phyloP scores from a whole-genome alignment of 352 stramenopile genomes.

The Pseudoperonospora humuli region DNA sequence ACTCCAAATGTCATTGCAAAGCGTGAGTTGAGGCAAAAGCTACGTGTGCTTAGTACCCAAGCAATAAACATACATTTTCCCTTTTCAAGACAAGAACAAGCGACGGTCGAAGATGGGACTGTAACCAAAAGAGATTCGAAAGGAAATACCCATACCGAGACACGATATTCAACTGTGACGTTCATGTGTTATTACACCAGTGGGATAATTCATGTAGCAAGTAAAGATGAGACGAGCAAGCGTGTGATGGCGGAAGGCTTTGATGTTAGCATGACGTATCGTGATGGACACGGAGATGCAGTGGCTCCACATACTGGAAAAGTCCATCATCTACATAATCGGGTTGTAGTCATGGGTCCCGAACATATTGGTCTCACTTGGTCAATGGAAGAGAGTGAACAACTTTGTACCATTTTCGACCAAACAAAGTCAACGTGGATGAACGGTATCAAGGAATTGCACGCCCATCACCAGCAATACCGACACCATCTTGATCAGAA shows the following conservation, averaged over 20 bases:
- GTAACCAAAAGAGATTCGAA: conserved; percentile 16
- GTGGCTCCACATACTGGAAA: conserved; percentile 24
- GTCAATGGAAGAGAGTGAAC: conserved; percentile 25
- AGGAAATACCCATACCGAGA: conserved; percentile 16
- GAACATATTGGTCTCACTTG: conserved; percentile 25
- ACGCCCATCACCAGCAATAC: conserved; percentile 17
- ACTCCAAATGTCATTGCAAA: conserved; percentile 17
- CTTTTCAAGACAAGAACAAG: conserved; percentile 27
- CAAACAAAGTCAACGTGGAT: conserved; percentile 18
- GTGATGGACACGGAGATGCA: conserved; percentile 29
- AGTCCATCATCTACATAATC: conserved; percentile 23
- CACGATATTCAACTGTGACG: conserved; percentile 18
- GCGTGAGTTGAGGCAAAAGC: conserved; percentile 25
- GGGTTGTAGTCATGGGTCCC: conserved; percentile 19
- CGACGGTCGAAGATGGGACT: conserved; percentile 30
- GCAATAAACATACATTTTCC: conserved; percentile 20
- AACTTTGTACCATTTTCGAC: conserved; percentile 18
- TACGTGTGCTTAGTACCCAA: conserved; percentile 21
- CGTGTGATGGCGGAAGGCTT: conserved; percentile 40
- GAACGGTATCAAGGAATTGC: conserved; percentile 7
- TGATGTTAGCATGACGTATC: conserved; percentile 34
- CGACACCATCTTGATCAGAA: conserved; percentile 15
- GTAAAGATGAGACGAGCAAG: conserved; percentile 7
- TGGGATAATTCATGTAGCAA: conserved; percentile 10
- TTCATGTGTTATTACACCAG: conserved; percentile 34